Evolutionary conservation across 78 protist species (phyloP).

Genomic region (Mantamonas sphyraenae): DNA sequence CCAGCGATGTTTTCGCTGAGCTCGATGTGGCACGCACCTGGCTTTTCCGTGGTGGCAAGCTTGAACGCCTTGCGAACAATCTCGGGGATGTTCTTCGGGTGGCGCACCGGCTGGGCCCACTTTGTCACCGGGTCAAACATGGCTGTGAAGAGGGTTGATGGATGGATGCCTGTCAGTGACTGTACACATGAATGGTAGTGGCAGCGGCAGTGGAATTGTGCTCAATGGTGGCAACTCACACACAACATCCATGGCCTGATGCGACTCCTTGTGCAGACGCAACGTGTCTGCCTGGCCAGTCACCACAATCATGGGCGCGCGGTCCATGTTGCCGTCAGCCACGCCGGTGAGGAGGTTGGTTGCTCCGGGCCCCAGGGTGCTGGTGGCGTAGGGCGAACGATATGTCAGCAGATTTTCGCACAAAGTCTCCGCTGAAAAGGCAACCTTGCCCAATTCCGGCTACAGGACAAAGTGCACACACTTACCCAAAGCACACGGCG

Average conservation of each 20-base stretch:
- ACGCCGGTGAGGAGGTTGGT: slow-evolving; percentile 1
- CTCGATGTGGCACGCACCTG: not conserved
- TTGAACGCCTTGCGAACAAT: not conserved
- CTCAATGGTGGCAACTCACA: too few relatives aligned
- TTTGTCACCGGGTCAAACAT: not conserved
- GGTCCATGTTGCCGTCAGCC: not conserved
- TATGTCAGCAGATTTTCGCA: too few relatives aligned
- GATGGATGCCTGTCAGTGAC: too few relatives aligned
- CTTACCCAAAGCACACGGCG: too few relatives aligned
- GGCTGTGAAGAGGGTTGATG: too few relatives aligned
- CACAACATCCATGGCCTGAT: slow-evolving; percentile 1
- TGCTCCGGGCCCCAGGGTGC: slow-evolving; percentile 1
- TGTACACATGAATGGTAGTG: too few relatives aligned
- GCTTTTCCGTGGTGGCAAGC: not conserved
- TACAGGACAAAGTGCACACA: too few relatives aligned
- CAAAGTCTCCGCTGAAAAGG: too few relatives aligned
- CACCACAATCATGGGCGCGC: not conserved
- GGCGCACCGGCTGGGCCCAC: not conserved
- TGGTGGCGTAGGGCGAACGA: too few relatives aligned
- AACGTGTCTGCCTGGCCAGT: not conserved
- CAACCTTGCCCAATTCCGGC: too few relatives aligned
- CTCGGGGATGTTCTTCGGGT: not conserved
- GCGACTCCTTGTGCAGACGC: not conserved
- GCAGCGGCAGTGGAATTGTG: too few relatives aligned
- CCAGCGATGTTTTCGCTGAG: not conserved